A percentile compares a stretch with the other conserved stretches of the same genome.
Evolutionary conservation across 225 moss, liverwort and hornwort species (phyloP).

Genomic region (Pleurozium schreberi): DNA sequence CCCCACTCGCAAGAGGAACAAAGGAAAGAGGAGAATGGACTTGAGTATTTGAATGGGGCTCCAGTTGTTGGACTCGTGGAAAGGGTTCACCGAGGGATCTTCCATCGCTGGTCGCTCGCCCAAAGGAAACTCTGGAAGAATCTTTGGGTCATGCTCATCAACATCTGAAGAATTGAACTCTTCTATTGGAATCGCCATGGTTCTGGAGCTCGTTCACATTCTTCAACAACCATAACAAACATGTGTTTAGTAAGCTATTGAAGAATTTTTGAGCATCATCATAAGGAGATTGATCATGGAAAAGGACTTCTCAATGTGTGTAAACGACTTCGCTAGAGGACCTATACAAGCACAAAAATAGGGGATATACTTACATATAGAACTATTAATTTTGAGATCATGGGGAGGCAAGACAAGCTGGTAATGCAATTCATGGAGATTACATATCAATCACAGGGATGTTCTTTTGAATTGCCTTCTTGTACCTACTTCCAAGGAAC

Average conservation of each 20-base stretch:
- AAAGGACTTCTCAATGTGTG: background rate
- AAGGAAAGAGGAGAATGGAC: conserved; percentile 26
- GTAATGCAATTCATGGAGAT: background rate
- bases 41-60: conserved; percentile 25
- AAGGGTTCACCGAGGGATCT: conserved; percentile 36
- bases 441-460: background rate
- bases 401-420: background rate
- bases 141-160: background rate
- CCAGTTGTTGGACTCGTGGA: conserved; percentile 29
- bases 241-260: background rate
- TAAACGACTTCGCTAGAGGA: background rate
- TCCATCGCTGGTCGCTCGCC: conserved; percentile 31
- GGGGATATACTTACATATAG: background rate
- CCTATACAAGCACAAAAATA: background rate
- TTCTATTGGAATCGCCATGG: background rate
- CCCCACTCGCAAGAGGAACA: conserved; percentile 27
- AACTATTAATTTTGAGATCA: background rate
- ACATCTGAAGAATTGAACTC: background rate
- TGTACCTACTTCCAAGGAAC: background rate
- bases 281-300: background rate
- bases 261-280: background rate
- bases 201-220: background rate
- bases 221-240: background rate
- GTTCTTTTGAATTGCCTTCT: background rate
- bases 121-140: conserved; percentile 20